Conservation (phyloP, 2,329 filamentous ascomycete genomes). For the Ophiostoma sp. region DNA sequence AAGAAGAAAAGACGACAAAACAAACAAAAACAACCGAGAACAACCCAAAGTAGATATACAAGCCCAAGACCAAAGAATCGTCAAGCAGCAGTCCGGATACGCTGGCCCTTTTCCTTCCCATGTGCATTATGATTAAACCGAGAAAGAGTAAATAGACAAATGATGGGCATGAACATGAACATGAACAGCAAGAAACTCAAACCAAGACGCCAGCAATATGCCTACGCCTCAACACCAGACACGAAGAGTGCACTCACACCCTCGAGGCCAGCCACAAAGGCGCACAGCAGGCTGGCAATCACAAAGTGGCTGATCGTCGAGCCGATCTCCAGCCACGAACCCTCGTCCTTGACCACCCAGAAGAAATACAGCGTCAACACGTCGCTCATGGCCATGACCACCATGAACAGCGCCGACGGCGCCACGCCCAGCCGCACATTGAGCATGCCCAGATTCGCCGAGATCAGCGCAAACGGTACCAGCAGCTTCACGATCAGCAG, state of each 20-base stretch:
- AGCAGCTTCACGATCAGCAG: conserved; percentile 84
- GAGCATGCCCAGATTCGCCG: conserved; percentile 87
- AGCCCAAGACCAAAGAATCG: background rate
- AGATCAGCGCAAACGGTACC: conserved; percentile 88
- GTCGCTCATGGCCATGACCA: conserved; percentile 87
- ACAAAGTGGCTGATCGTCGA: conserved; percentile 94
- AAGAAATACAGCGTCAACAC: conserved; percentile 94
- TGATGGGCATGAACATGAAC: background rate
- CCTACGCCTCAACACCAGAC: conserved; percentile 43
- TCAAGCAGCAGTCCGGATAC: background rate
- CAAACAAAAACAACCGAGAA: background rate
- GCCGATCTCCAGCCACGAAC: conserved; percentile 95
- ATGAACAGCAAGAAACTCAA: background rate
- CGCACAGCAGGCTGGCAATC: conserved; percentile 81
- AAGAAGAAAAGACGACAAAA: background rate
- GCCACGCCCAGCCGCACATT: conserved; percentile 79
- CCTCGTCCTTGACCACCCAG: conserved; percentile 94
- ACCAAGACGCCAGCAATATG: background rate
- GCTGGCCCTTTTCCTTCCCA: conserved; percentile 7
- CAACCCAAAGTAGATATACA: background rate
- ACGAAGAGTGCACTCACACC: conserved; percentile 79
- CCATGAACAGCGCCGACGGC: conserved; percentile 86
- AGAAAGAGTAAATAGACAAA: background rate
- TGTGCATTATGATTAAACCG: background rate
- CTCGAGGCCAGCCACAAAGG: conserved; percentile 86